These are phyloP conservation scores for Lactifluus echinatus DNA, from an alignment of 768 basidiomycete genomes.

Conservation along the genomic window DNA sequence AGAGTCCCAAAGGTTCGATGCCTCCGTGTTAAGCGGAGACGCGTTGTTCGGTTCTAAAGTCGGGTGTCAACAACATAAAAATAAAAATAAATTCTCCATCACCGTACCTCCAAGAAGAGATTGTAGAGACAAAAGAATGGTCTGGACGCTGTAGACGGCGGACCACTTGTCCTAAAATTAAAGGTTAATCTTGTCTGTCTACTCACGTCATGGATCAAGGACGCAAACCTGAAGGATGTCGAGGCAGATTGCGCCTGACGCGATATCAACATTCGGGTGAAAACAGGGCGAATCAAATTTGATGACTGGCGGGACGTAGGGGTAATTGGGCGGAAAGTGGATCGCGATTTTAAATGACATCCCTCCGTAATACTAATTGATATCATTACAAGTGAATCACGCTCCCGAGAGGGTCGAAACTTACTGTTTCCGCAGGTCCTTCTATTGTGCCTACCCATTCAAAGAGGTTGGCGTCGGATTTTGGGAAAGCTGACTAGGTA, in stretches of 20 bases:
- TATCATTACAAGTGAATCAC: slow-evolving; percentile 4
- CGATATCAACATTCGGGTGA: slow-evolving; percentile 85
- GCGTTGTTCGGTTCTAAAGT: slow-evolving; percentile 82
- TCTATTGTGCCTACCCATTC: slow-evolving; percentile 89
- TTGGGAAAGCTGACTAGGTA: slow-evolving; percentile 78
- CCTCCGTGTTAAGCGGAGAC: slow-evolving; percentile 83
- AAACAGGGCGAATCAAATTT: slow-evolving; percentile 86
- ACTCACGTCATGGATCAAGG: background rate
- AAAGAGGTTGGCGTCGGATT: slow-evolving; percentile 76
- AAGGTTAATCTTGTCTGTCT: background rate
- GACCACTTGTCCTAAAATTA: slow-evolving; percentile 77
- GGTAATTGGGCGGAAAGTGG: slow-evolving; percentile 80
- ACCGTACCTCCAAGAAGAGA: slow-evolving; percentile 75
- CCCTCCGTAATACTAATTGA: slow-evolving; percentile 60
- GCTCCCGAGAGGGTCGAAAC: slow-evolving; percentile 23
- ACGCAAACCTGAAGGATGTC: slow-evolving; percentile 72
- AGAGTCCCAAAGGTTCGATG: slow-evolving; percentile 70
- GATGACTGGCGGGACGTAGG: slow-evolving; percentile 76
- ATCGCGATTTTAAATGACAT: slow-evolving; percentile 79
- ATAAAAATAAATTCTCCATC: background rate
- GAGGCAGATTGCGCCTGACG: slow-evolving; percentile 68
- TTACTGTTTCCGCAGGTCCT: slow-evolving; percentile 66
- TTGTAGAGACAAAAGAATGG: slow-evolving; percentile 80
- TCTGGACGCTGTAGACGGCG: slow-evolving; percentile 87
- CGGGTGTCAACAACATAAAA: background rate